A percentile compares a stretch with the other conserved stretches of the same genome.
These are phyloP conservation scores for Phytophthora crassamura DNA, from an alignment of 352 stramenopile genomes.

Conservation along the genomic window DNA sequence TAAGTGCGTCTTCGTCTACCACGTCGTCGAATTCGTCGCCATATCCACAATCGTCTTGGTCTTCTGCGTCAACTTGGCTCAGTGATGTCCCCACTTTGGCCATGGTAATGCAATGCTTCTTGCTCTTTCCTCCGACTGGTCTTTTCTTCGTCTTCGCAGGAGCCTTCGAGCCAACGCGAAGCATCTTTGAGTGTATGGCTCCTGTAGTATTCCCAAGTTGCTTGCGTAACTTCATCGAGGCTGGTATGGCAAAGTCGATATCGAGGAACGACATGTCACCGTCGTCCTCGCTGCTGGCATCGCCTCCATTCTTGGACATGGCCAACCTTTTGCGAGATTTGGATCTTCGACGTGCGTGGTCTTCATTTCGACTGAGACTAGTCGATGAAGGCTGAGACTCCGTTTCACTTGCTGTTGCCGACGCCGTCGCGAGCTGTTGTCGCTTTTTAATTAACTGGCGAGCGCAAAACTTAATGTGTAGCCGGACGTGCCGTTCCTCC, in stretches of 20 bases:
- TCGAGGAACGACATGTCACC: conserved; percentile 57
- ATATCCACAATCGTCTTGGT: conserved; percentile 67
- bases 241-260: conserved; percentile 53
- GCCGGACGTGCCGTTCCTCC: conserved; percentile 67
- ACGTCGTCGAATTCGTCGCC: conserved; percentile 87
- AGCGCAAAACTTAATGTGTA: conserved; percentile 57
- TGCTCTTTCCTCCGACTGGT: conserved; percentile 4
- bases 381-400: conserved; percentile 18
- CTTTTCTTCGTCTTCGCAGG: conserved; percentile 11
- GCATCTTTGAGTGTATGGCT: conserved; percentile 31
- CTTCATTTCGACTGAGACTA: conserved; percentile 15
- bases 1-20: conserved; percentile 71
- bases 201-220: conserved; percentile 13
- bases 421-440: conserved; percentile 22
- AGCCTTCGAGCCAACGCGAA: not conserved
- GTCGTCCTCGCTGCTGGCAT: conserved; percentile 33
- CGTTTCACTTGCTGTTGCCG: conserved; percentile 22
- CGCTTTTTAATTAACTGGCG: conserved; percentile 29
- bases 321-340: conserved; percentile 12
- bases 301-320: conserved; percentile 11
- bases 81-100: too few species aligned
- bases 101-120: not conserved
- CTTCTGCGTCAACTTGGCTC: conserved; percentile 17
- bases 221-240: conserved; percentile 38
- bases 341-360: not conserved